Evolutionary conservation across 2,329 filamentous ascomycete genomes (phyloP), one percentile per base, ranked within the genome.

Genomic region (Polytolypa hystricis): DNA sequence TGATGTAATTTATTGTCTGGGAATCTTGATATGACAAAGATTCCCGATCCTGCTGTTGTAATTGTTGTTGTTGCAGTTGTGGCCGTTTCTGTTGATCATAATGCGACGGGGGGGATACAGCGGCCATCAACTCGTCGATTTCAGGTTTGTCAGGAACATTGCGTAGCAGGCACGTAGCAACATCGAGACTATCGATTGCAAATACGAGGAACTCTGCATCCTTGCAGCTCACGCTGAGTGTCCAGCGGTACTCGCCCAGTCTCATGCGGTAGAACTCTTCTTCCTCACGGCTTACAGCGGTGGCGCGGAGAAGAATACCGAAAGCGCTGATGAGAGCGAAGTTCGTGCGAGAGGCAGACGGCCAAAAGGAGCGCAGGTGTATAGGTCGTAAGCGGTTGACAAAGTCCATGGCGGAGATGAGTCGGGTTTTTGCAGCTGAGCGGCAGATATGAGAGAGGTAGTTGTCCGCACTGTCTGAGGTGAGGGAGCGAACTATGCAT

Each of bases 321-420:
- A 96, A 96, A 0, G 87, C 94, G 38, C 86, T 87, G 51, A 96
- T 94, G 8, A 96, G 70, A 0, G 89, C 87, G 61, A 96, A 95
- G 60, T 94, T 94, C 9, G 63, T 65, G 33, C 62, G 60, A 4
- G 64, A 58, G 1, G 61, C 57, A 4, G 61, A 62, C 17, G 64
- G 64, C 89, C 89, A 96, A 62, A 95, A 95, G 0, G 84, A 75
- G n/a, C 81, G 77, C 19, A 95, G 71, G 51, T 96, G 87, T 23
- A 79, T 76, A 0, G 85, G 84, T 30, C 82, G 85, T 20, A 96
- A 73, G 0, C 89, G 80, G 61, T 95, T 95, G 50, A 94, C 86
- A 60, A 95, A 94, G 57, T 96, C 89, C 83, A 96, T 93, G 45
- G 87, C 86, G 15, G 84, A 93, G 53, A 95, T 94, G 21, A 96